A percentile compares a stretch with the other conserved stretches of the same genome.
Conservation (phyloP, 805 yeast species). For the Saturnispora halmiae region DNA sequence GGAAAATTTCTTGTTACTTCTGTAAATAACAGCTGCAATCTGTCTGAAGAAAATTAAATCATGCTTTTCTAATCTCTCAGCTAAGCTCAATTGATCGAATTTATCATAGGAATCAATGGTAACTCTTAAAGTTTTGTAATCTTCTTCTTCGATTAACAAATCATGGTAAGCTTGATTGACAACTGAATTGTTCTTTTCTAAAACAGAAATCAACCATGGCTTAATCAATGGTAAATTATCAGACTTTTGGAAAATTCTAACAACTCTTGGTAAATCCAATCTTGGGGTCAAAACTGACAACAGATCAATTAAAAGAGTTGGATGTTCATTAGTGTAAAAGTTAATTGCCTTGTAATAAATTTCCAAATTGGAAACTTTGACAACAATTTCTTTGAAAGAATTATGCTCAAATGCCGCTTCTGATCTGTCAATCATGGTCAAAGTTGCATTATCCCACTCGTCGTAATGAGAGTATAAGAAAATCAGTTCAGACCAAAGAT, state of each 20-base stretch:
- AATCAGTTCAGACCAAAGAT: constrained; percentile 91
- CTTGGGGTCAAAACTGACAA: constrained; percentile 78
- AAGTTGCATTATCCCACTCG: constrained; percentile 98
- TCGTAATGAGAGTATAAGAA: constrained; percentile 97
- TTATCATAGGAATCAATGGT: constrained; percentile 86
- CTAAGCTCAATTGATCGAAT: constrained; percentile 86
- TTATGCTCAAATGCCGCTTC: constrained; percentile 89
- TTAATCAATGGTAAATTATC: constrained; percentile 94
- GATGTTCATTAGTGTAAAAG: constrained; percentile 88
- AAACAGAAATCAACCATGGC: constrained; percentile 86
- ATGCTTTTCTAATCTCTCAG: constrained; percentile 87
- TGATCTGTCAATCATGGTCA: constrained; percentile 91
- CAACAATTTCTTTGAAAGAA: constrained; percentile 89
- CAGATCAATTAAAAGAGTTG: constrained; percentile 80
- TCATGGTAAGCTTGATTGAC: constrained; percentile 96
- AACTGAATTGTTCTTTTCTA: constrained; percentile 80
- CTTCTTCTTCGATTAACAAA: constrained; percentile 91
- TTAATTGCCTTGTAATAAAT: constrained; percentile 95
- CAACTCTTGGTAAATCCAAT: constrained; percentile 89
- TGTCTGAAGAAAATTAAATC: constrained; percentile 88
- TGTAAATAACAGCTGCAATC: constrained; percentile 88
- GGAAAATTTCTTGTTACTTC: constrained; percentile 88
- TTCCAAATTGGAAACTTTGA: constrained; percentile 91
- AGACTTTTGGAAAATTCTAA: constrained; percentile 86
- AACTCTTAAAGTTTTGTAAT: constrained; percentile 78